Evolutionary conservation across 768 basidiomycete genomes (phyloP).

Genomic region (Amyloporia xantha): DNA sequence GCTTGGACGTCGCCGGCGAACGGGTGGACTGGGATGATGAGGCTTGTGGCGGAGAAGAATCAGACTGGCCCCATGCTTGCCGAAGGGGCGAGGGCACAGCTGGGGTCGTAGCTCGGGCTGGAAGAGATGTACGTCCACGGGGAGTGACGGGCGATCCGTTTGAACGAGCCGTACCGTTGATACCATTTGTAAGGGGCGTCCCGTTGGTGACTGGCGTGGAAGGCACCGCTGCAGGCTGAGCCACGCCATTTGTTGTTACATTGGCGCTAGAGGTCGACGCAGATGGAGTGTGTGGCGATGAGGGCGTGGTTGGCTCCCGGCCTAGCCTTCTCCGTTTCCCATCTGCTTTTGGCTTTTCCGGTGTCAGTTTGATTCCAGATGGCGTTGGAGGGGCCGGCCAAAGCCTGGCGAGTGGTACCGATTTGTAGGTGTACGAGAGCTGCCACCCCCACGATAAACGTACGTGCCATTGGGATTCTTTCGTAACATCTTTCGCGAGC

Average conservation of each 20-base stretch:
- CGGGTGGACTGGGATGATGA: conserved; percentile 31
- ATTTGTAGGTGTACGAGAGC: conserved; percentile 53
- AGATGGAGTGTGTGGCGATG: conserved; percentile 26
- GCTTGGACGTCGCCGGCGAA: conserved; percentile 31
- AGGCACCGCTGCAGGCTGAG: too few species aligned
- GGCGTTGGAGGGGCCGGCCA: conserved; percentile 40
- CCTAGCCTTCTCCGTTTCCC: conserved; percentile 58
- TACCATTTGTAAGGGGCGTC: not conserved
- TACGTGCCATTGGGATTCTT: conserved; percentile 73
- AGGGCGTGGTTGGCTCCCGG: conserved; percentile 33
- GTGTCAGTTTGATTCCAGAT: conserved; percentile 38
- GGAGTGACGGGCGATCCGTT: conserved; percentile 12
- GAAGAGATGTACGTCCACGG: conserved; percentile 19
- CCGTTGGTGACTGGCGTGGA: not conserved
- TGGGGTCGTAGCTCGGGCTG: conserved; percentile 50
- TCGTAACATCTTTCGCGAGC: conserved; percentile 44
- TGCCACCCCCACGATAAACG: conserved; percentile 72
- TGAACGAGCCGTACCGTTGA: conserved; percentile 12
- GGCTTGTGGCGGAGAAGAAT: conserved; percentile 32
- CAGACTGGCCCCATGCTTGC: conserved; percentile 57
- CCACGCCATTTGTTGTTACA: conserved; percentile 6
- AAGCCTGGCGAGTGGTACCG: conserved; percentile 73
- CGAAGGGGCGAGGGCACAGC: conserved; percentile 68
- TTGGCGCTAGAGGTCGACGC: conserved; percentile 8
- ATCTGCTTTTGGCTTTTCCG: conserved; percentile 37